These are phyloP conservation scores for Yarrowia sp. DNA, from an alignment of 805 yeast genomes.

Conservation along the genomic window DNA sequence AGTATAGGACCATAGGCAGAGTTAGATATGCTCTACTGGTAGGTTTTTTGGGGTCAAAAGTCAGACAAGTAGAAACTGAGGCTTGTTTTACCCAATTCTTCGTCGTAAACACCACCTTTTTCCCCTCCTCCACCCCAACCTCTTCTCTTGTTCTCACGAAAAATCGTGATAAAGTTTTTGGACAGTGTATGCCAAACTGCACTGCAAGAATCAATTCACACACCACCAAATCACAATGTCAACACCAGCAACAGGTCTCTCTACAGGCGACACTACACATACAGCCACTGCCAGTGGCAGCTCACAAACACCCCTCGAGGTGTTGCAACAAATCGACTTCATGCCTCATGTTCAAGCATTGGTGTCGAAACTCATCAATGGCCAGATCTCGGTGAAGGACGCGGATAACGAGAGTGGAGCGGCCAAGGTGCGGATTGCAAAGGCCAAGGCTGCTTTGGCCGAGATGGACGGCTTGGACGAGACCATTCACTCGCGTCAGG, in stretches of 20 bases:
- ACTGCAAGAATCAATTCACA: background rate
- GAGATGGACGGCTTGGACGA: constrained; percentile 33
- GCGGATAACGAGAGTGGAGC: constrained; percentile 37
- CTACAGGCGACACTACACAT: constrained; percentile 13
- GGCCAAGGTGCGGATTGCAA: constrained; percentile 33
- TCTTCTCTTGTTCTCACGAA: no score
- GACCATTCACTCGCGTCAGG: constrained; percentile 33
- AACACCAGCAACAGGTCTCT: constrained; percentile 1
- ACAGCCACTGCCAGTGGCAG: background rate
- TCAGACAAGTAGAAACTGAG: no score
- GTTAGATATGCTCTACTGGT: no score
- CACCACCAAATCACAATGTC: background rate
- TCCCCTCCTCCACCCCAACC: no score
- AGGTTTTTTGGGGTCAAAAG: no score
- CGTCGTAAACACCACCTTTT: no score
- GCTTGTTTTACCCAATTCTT: no score
- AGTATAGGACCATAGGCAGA: no score
- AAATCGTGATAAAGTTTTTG: background rate
- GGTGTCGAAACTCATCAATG: constrained; percentile 31
- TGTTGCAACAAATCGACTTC: constrained; percentile 34
- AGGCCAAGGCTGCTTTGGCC: constrained; percentile 31
- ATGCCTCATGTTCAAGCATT: constrained; percentile 35
- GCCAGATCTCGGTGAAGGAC: constrained; percentile 34
- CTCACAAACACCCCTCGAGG: constrained; percentile 27
- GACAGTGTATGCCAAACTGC: background rate